Conservation (phyloP, 164 flowering plant genomes). For the Nymphaea thermarum region DNA sequence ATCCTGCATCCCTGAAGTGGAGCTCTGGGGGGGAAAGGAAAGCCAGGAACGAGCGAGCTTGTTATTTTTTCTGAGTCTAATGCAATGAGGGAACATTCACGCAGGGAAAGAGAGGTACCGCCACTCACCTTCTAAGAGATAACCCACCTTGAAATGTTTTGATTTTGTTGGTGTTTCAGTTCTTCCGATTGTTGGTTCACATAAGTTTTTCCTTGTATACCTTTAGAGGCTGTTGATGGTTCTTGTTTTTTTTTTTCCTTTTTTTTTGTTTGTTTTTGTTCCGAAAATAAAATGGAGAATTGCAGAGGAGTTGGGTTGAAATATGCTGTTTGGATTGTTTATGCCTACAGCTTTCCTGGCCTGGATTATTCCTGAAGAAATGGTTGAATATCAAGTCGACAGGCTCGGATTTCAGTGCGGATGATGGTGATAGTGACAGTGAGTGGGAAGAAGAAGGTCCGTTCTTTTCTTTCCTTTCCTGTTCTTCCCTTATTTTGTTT, state of each 20-base stretch:
- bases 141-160: neutral
- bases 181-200: too few species aligned
- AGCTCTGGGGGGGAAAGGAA: too few species aligned
- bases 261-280: neutral
- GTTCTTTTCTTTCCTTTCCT: neutral
- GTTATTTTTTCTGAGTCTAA: too few species aligned
- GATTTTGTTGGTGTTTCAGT: neutral
- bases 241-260: too few species aligned
- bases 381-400: constrained; percentile 55
- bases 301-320: constrained; percentile 68
- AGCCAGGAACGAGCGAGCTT: too few species aligned
- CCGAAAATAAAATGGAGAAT: neutral
- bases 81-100: neutral
- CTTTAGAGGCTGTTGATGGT: too few species aligned
- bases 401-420: constrained; percentile 77
- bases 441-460: constrained; percentile 28
- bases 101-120: neutral
- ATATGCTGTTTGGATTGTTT: constrained; percentile 73
- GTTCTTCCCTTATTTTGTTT: neutral
- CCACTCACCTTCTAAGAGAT: neutral
- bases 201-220: too few species aligned
- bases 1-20: too few species aligned
- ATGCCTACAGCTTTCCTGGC: constrained; percentile 84
- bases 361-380: constrained; percentile 55
- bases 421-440: constrained; percentile 44